Evolutionary conservation across 2,329 filamentous ascomycete genomes (phyloP), one percentile per base, ranked within the genome.

Genomic region (Pestalotiopsis sp.): DNA sequence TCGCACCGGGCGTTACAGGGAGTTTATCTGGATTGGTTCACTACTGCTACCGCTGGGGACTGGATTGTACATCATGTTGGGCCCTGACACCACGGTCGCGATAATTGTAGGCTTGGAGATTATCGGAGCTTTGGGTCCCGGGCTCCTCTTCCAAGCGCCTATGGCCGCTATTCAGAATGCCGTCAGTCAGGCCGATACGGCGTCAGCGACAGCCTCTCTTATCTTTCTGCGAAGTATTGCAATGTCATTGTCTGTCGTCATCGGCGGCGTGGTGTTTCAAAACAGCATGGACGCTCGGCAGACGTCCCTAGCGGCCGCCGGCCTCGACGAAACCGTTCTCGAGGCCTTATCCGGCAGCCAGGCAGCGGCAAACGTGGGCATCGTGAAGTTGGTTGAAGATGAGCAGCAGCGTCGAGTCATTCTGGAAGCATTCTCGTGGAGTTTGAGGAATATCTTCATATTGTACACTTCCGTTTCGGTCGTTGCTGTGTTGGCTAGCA

Each of bases 161-260:
- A 80, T 83, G 71, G 78, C 82, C 14, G 80, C 80, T 13, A 76
- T 81, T 5, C 80, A 83, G 58, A 82, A 83, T 31, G 84, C 82
- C 27, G 84, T 89, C 68, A 81, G 81, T 20, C 83, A 83, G 3
- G 75, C 80, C 6, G 86, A 88, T 68, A 84, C 86, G 69, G 84
- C 84, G 14, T 81, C 83, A 6, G 85, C 84, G 20, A 87, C 85
- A 1, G 80, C 84, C 0, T 84, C 85, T 6, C 85, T 87, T 70
- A 78, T 80, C 12, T 87, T 87, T 73, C 74, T 85, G 45, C 81
- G 85, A 60, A 84, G 84, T 69, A 71, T 87, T 27, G 82, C 84
- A 2, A 82, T 83, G 1, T 80, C 85, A 5, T 78, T 86, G n/a
- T 82, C 83, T 56, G 79, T 86, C 68, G 84, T 86, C 49, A 73